Evolutionary conservation across 2,329 filamentous ascomycete species (phyloP), one percentile per base, ranked within the genome.

Genomic region (Aureobasidium subglaciale): DNA sequence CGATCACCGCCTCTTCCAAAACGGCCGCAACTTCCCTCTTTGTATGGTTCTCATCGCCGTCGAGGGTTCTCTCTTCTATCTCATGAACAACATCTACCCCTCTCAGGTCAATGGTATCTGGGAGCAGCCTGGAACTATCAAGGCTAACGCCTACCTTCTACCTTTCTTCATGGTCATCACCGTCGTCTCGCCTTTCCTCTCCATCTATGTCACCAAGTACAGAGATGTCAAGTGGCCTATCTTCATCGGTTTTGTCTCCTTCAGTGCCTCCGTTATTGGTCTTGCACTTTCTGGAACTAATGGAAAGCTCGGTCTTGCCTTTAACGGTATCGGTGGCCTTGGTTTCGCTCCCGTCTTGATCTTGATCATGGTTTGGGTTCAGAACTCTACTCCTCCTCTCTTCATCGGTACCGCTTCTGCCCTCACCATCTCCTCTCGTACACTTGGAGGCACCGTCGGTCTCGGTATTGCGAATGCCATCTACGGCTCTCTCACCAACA

Each of bases 121-220:
- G 48, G 29, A 52, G 30, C 37, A 35, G 27, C 48, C 48, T n/a
- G 48, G 48, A 30, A 52, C 48, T 6, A 52, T 52, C 34, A 41
- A 52, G 35, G 48, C 48, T 4, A 52, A 52, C 18, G 35, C 48
- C 2, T 52, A 52, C 25, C 35, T 52, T 3, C 22, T 52, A 6
- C 48, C 48, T 9, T 52, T 52, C 48, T 52, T 52, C 35, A 52
- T 52, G 48, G 48, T 52, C 5, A 52, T 52, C 48, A 52, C 48
- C n/a, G 48, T 52, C 1, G 30, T 52, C 16, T 52, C 48, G 6
- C 48, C 48, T 8, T 32, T 52, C 24, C 35, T 52, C 5, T 52
- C 48, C 11, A 32, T 52, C 27, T 52, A 52, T 16, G 48, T 52
- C 24, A 52, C 48, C 35, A 52, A 52, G 11, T 40, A 22, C 34